Base-by-base conservation (phyloP, 257 asterid species). In the Solanum virginianum region DNA sequence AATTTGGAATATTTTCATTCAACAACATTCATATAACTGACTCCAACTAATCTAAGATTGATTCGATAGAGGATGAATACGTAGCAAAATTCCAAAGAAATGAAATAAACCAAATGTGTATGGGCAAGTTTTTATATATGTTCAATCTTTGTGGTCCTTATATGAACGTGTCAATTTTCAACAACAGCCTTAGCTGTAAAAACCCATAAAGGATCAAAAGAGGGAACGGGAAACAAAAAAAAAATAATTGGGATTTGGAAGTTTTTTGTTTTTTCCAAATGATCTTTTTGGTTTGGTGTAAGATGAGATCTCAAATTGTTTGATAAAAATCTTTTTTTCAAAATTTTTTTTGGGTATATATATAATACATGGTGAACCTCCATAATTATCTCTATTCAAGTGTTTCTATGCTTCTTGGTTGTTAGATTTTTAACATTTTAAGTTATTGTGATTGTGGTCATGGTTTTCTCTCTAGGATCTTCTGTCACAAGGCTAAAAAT, bases 161-260 rank as follows among this genome's bases (percentile, higher is more conserved):
- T 97, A 92, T 91, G 88, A 90, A 83, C 91, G 92, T 89, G 93
- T 86, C 97, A 86, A 87, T 86, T 90, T 90, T 87, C 90, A 87
- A 88, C 93, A 85, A 91, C 95, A 93, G 82, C 86, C 92, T 93
- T 92, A 96, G 98, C 98, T 93, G 98, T 91, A 89, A 92, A 88
- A 93, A 91, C 88, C 92, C 94, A 89, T 91, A 87, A 81, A 68
- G 88, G 89, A 89, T 89, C 89, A 84, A 45, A 75, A 75, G 60
- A 49, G 62, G 59, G 12, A 49, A 75, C 24, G 91, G 89, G 87
- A 87, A 92, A 88, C 26, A 90, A 92, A 90, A 84, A 88, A 86
- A 63, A 0, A 14, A 87, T 77, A 56, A 10, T 10, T 39, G 84
- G 89, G 86, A 81, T 88, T 89, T 87, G 92, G 90, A 91, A 86